These are phyloP conservation scores for Pseudocercospora crystallina DNA, from an alignment of 2,329 filamentous ascomycete genomes.

Conservation along the genomic window DNA sequence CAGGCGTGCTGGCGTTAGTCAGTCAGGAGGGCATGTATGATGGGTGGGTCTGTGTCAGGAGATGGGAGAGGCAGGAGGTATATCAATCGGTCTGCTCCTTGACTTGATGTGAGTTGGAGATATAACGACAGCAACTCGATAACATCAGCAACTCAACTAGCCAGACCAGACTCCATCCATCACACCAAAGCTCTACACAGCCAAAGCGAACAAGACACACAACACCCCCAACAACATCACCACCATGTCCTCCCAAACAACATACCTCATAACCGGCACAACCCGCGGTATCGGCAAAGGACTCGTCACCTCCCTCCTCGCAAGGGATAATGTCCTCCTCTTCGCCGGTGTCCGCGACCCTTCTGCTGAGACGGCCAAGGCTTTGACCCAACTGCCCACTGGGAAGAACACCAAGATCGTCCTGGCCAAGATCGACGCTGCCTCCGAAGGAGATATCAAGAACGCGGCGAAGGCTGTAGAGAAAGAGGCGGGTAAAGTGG, in stretches of 20 bases:
- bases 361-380: background rate
- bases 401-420: background rate
- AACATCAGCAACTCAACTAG: too few species aligned
- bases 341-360: constrained; percentile 10
- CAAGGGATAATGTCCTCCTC: background rate
- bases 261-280: constrained; percentile 10
- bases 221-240: background rate
- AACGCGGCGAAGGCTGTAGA: background rate
- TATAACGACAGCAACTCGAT: too few species aligned
- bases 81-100: too few species aligned
- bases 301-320: constrained; percentile 5
- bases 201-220: too few species aligned
- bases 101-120: too few species aligned
- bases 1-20: too few species aligned
- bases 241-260: background rate
- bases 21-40: too few species aligned
- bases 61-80: too few species aligned
- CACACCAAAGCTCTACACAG: too few species aligned
- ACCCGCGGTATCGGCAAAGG: constrained; percentile 14
- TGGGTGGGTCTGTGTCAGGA: too few species aligned
- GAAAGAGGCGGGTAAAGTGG: background rate
- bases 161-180: too few species aligned
- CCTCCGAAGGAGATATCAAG: background rate
- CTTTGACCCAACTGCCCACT: background rate
- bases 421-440: constrained; percentile 3